Conservation (phyloP, 2,329 filamentous ascomycete genomes). For the Colletotrichum sp. region DNA sequence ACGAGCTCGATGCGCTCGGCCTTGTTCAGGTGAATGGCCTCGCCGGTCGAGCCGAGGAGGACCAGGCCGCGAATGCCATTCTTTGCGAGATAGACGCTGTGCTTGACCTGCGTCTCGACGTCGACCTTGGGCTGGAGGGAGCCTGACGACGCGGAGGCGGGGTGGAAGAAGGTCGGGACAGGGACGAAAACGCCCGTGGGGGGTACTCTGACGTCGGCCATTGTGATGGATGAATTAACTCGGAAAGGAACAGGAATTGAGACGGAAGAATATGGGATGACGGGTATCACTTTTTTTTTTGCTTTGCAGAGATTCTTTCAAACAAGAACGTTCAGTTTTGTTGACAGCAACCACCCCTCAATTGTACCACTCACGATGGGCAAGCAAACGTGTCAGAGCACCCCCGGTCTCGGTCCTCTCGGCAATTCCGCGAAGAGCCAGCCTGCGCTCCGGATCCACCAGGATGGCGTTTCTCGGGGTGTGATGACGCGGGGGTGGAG, state of each 20-base stretch:
- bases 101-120: slow-evolving; percentile 59
- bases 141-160: slow-evolving; percentile 41
- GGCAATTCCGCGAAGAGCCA: slow-evolving; percentile 1
- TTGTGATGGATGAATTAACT: neutral
- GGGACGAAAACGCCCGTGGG: slow-evolving; percentile 60
- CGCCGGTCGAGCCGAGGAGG: slow-evolving; percentile 67
- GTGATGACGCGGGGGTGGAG: slow-evolving; percentile 17
- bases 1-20: slow-evolving; percentile 61
- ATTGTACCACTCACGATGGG: neutral
- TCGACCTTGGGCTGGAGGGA: slow-evolving; percentile 57
- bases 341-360: slow-evolving; percentile 7
- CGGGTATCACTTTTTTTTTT: slow-evolving; percentile 1
- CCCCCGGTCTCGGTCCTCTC: slow-evolving; percentile 16
- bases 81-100: slow-evolving; percentile 64
- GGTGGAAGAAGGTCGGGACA: slow-evolving; percentile 66
- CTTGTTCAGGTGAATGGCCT: slow-evolving; percentile 65
- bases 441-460: neutral
- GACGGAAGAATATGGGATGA: neutral
- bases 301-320: neutral
- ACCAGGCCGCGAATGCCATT: slow-evolving; percentile 66
- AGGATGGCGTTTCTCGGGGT: slow-evolving; percentile 18
- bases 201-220: slow-evolving; percentile 29
- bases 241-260: neutral
- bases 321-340: neutral
- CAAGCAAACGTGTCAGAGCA: neutral